Percentiles rank a stretch among this genome's conserved stretches.
Evolutionary conservation across 2,329 filamentous ascomycete genomes (phyloP).

Genomic region (Fonsecaea multimorphosa): DNA sequence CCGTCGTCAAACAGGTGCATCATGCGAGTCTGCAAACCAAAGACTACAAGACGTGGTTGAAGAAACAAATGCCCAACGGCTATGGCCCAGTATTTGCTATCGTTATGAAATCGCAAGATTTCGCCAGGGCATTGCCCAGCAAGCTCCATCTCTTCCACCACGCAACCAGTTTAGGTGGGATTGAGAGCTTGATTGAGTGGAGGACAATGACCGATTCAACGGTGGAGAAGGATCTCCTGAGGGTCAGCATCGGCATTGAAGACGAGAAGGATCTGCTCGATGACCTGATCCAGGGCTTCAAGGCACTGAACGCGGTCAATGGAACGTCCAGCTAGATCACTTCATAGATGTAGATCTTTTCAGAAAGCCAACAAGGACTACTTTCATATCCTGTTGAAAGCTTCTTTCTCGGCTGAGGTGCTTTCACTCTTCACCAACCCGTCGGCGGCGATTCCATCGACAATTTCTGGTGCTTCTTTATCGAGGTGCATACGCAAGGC

Average conservation of each 20-base stretch:
- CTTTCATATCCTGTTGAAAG: constrained; percentile 17
- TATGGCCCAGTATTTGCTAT: constrained; percentile 89
- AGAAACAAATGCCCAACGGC: constrained; percentile 86
- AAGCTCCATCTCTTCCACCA: constrained; percentile 87
- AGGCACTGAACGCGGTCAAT: constrained; percentile 52
- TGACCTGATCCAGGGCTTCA: constrained; percentile 73
- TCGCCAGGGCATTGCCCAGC: constrained; percentile 74
- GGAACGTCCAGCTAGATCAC: constrained; percentile 1
- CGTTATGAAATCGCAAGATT: constrained; percentile 63
- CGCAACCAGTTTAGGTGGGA: constrained; percentile 89
- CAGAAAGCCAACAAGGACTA: neutral
- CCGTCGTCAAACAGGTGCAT: constrained; percentile 65
- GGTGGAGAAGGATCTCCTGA: constrained; percentile 74
- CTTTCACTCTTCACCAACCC: constrained; percentile 7
- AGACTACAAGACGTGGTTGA: constrained; percentile 72
- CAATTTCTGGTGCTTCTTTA: constrained; percentile 1
- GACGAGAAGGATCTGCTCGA: constrained; percentile 79
- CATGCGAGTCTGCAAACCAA: constrained; percentile 82
- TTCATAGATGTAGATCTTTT: neutral
- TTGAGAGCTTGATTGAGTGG: constrained; percentile 98
- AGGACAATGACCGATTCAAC: constrained; percentile 80
- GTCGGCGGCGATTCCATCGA: constrained; percentile 8
- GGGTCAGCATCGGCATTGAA: constrained; percentile 88
- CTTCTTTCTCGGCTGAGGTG: constrained; percentile 5
- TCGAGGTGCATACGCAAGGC: constrained; percentile 27